phyloP scores from a whole-genome alignment of 306 rosid genomes.

The Pterocarpus macrocarpus region DNA sequence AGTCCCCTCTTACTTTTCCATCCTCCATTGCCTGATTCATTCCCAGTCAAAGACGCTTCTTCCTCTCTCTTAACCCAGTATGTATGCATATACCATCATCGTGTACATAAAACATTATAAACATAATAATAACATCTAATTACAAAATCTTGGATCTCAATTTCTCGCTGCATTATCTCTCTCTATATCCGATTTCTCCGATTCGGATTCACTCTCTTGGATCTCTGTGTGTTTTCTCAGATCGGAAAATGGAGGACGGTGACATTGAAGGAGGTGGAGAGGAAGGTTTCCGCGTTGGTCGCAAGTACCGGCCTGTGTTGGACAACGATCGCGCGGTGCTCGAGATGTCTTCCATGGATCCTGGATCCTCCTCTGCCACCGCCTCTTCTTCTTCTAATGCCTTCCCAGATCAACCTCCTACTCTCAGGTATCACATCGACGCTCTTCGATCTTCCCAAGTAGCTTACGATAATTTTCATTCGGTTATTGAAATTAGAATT shows the following conservation, averaged over 20 bases:
- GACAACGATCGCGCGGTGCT: slow-evolving; percentile 96
- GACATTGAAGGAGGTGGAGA: slow-evolving; percentile 81
- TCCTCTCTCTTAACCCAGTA: not conserved
- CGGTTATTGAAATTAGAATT: not conserved
- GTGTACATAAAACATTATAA: not conserved
- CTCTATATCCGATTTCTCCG: slow-evolving; percentile 17
- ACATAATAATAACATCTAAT: not conserved
- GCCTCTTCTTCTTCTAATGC: slow-evolving; percentile 59
- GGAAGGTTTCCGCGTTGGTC: slow-evolving; percentile 70
- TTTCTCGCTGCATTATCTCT: slow-evolving; percentile 16
- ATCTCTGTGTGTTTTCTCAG: slow-evolving; percentile 13
- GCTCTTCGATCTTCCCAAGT: not conserved
- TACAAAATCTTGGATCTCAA: slow-evolving; percentile 41
- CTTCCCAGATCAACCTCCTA: slow-evolving; percentile 53
- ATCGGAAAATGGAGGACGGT: slow-evolving; percentile 69
- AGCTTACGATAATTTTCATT: not conserved
- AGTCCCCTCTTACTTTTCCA: not conserved
- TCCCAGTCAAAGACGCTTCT: not conserved
- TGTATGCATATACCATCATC: not conserved
- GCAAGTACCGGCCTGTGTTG: slow-evolving; percentile 90
- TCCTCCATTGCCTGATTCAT: not conserved
- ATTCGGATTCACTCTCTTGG: slow-evolving; percentile 41
- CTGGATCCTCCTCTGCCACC: slow-evolving; percentile 74
- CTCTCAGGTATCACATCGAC: slow-evolving; percentile 63
- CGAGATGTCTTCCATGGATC: slow-evolving; percentile 95